Percentiles rank a stretch among this genome's conserved stretches.
Conservation (phyloP, 1,139 yeast genomes). For the Candida glucosophila region DNA sequence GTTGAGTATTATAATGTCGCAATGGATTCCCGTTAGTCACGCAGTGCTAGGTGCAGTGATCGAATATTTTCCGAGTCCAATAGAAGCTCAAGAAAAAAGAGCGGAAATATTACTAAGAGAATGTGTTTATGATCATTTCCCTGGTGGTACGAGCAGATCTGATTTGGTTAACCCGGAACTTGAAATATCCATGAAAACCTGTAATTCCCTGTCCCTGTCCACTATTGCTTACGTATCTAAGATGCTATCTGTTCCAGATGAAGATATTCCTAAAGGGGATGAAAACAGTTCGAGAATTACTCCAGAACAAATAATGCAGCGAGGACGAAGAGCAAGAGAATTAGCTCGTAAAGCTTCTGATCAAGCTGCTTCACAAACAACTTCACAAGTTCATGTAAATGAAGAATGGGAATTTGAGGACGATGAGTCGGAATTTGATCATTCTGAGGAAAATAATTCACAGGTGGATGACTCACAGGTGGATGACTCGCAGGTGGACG, state of each 20-base stretch:
- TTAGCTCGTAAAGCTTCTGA: slow-evolving; percentile 64
- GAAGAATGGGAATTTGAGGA: slow-evolving; percentile 43
- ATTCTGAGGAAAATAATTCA: slow-evolving; percentile 17
- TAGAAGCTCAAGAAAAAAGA: slow-evolving; percentile 62
- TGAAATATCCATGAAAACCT: slow-evolving; percentile 48
- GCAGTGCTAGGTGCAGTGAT: slow-evolving; percentile 80
- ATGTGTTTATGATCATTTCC: slow-evolving; percentile 35
- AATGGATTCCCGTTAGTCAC: slow-evolving; percentile 90
- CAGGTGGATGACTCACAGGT: slow-evolving; percentile 40
- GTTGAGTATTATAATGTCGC: slow-evolving; percentile 68
- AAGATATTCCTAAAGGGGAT: slow-evolving; percentile 61
- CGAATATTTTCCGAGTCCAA: slow-evolving; percentile 79
- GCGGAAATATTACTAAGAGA: slow-evolving; percentile 58
- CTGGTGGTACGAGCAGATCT: slow-evolving; percentile 11
- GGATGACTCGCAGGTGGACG: slow-evolving; percentile 23
- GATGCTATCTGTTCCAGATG: slow-evolving; percentile 74
- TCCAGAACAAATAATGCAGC: slow-evolving; percentile 56
- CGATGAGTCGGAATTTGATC: slow-evolving; percentile 26
- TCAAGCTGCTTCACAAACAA: slow-evolving; percentile 30
- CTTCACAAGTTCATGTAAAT: slow-evolving; percentile 19
- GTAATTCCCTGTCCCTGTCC: slow-evolving; percentile 48
- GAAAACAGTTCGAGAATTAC: slow-evolving; percentile 21
- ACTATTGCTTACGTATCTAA: slow-evolving; percentile 84
- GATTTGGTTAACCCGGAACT: slow-evolving; percentile 39
- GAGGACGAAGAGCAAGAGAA: slow-evolving; percentile 63